Base-by-base conservation (phyloP, 768 basidiomycete genomes). In the Imleria badia region DNA sequence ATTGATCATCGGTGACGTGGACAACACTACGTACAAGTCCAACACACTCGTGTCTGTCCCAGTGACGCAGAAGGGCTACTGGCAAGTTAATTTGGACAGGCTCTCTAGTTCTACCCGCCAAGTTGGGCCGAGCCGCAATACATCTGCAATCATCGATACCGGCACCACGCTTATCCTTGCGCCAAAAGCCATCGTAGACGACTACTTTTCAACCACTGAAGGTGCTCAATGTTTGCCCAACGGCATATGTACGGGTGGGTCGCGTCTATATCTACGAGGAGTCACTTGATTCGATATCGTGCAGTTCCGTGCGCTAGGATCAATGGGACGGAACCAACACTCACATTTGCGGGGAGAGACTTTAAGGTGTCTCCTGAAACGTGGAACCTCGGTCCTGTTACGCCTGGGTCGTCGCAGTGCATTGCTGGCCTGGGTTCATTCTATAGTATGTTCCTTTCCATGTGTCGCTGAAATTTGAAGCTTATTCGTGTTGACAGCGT, bases 11-110 rank as follows among this genome's bases (percentile, higher is more conserved):
- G 66, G 66, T 11, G 73, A 71, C 9, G 72, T 74, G 15, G 74
- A 81, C 64, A 64, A 81, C 8, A 71, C 72, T 58, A 64, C 84
- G 30, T 83, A 81, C 51, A 81, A 81, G 44, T 66, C 66, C 10
- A 67, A 83, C 63, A 61, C 57, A 1, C 72, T 83, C 62, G 75
- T 74, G 9, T 73, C 66, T 35, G 41, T 61, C 9, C 56, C 62
- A 1, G 70, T 76, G 20, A 71, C 60, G 4, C 0, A 48, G 0
- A n/a, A 38, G 55, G 73, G 54, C 19, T 76, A 69, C 54, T 76
- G 76, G 75, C 67, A 76, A 51, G 66, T 73, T n/a, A 23, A 11
- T 5, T 35, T 75, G 43, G 68, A 61, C 3, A 11, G 1, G 19
- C 19, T 52, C 19, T 9, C 20, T 14, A 45, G 45, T 17, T 31